These are phyloP conservation scores for Phalaenopsis hybrid DNA, from an alignment of 116 monocot species.

Conservation along the genomic window DNA sequence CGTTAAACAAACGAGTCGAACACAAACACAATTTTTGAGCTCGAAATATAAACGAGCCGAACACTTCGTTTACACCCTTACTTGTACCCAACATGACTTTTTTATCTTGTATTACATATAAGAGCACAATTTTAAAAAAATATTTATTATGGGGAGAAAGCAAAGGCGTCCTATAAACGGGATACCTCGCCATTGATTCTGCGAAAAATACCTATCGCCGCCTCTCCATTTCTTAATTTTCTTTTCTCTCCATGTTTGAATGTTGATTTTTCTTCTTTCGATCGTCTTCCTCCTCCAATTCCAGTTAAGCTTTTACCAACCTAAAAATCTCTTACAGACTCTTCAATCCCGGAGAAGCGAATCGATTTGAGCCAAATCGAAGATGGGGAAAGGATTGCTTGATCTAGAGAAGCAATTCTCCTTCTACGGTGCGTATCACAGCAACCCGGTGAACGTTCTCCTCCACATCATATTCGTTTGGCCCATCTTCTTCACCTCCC, in stretches of 20 bases:
- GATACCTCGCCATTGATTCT: no score
- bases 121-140: no score
- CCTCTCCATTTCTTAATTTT: background rate
- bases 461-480: conserved; percentile 81
- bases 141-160: no score
- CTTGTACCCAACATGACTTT: no score
- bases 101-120: no score
- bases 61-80: no score
- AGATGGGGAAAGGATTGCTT: conserved; percentile 41
- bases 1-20: no score
- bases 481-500: conserved; percentile 72
- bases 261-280: background rate
- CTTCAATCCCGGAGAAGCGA: background rate
- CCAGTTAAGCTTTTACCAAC: background rate
- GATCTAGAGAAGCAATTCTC: conserved; percentile 80
- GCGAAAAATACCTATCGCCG: no score
- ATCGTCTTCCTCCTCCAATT: background rate
- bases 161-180: no score
- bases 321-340: background rate
- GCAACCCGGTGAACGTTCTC: conserved; percentile 47
- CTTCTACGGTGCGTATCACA: conserved; percentile 89
- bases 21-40: no score
- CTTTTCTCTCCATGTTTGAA: background rate
- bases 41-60: no score
- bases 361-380: background rate